Evolutionary conservation across 257 asterid genomes (phyloP), one percentile per base, ranked within the genome.

Genomic region (Avicennia marina): DNA sequence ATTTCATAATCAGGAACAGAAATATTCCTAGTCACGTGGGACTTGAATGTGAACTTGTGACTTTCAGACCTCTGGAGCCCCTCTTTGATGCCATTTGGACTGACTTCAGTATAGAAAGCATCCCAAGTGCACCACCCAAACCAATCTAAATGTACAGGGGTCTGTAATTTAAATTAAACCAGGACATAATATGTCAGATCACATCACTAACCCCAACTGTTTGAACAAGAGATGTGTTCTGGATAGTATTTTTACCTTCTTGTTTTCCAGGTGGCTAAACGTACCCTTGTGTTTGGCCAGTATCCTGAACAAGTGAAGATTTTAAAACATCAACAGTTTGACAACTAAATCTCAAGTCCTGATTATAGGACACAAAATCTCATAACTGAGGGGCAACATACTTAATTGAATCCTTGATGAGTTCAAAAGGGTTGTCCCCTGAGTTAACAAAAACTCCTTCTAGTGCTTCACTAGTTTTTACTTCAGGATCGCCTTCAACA

Each of bases 61-160:
- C n/a, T 0, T 9, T 15, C 44, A 13, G 41, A 76, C 82, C 82
- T 68, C 29, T 69, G 65, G 56, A 76, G 81, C 29, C 81, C 81
- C 31, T 75, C 68, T 70, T 75, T 70, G 70, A 75, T 70, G 42
- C 81, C 81, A 1, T 33, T 17, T 11, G 74, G 81, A 32, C 50
- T 62, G 15, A 75, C 77, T 11, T 70, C 68, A 26, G 69, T 66
- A 54, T 75, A 75, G 53, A 74, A 74, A 41, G 80, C 80, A 70
- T 74, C 80, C 80, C 80, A 74, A 8, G 80, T 74, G 54, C 77
- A 70, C 81, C 81, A 70, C 20, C 81, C 81, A 54, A 75, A 70
- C 74, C 72, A 75, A 58, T 75, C 81, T 50, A 75, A 62, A 63
- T 75, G 81, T 38, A 70, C 81, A 8, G 77, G 77, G 19, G 19